A percentile compares a stretch with the other conserved stretches of the same genome.
These are phyloP conservation scores for Fremontodendron californicum DNA, from an alignment of 345 rosid species.

Conservation along the genomic window DNA sequence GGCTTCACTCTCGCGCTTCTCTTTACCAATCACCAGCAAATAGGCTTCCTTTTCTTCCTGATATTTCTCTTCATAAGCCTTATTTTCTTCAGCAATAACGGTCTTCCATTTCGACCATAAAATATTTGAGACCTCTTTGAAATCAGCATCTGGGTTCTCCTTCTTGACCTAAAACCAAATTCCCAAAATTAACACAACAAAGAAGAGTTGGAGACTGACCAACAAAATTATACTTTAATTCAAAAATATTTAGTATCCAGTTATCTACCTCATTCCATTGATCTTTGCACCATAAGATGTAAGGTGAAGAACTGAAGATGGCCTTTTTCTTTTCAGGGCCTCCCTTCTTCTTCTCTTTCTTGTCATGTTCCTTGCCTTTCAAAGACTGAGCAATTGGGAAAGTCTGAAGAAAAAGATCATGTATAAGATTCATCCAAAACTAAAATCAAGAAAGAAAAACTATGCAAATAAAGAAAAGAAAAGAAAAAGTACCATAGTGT, in stretches of 20 bases:
- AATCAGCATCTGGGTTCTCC: conserved; percentile 75
- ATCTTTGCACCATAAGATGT: conserved; percentile 81
- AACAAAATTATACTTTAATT: background rate
- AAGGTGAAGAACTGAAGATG: conserved; percentile 69
- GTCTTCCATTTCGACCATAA: conserved; percentile 81
- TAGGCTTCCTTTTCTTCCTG: conserved; percentile 67
- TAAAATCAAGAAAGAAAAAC: background rate
- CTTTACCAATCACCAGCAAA: conserved; percentile 60
- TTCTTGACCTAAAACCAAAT: conserved; percentile 49
- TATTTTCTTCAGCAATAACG: conserved; percentile 68
- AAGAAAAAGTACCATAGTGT: conserved; percentile 49
- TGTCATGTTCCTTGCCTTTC: conserved; percentile 52
- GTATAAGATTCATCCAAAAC: background rate
- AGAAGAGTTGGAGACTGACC: background rate
- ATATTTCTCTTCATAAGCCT: conserved; percentile 88
- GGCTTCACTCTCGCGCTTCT: too few species aligned
- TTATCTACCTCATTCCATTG: too few species aligned
- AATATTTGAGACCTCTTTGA: conserved; percentile 71
- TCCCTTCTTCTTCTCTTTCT: conserved; percentile 48
- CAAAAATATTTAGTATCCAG: background rate
- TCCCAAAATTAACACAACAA: background rate
- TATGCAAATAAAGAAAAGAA: background rate
- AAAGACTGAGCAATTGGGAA: conserved; percentile 48
- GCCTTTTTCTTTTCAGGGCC: conserved; percentile 68
- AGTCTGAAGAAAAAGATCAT: conserved; percentile 31